These are phyloP conservation scores for Fusarium nematophilum DNA, from an alignment of 2,329 filamentous ascomycete genomes.

Conservation along the genomic window DNA sequence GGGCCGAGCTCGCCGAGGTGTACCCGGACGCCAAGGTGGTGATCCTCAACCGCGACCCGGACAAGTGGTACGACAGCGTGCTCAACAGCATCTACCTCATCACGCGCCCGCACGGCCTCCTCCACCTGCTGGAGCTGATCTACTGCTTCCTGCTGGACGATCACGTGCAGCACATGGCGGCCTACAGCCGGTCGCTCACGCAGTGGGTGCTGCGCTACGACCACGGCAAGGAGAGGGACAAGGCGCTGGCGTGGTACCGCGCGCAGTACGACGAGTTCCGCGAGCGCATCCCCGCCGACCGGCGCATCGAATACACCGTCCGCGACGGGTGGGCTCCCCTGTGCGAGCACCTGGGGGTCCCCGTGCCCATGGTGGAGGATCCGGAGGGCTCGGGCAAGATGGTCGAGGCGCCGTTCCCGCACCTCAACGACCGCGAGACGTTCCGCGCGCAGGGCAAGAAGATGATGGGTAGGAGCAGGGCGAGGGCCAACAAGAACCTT, in stretches of 20 bases:
- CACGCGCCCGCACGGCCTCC: constrained; percentile 32
- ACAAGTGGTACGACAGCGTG: constrained; percentile 48
- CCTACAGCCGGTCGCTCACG: constrained; percentile 45
- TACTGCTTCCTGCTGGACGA: constrained; percentile 47
- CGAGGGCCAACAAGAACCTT: constrained; percentile 43
- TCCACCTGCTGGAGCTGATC: constrained; percentile 42
- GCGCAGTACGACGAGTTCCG: constrained; percentile 52
- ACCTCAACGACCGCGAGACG: constrained; percentile 46
- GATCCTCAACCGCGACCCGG: constrained; percentile 54
- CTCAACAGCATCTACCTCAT: constrained; percentile 48
- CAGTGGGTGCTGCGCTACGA: constrained; percentile 44
- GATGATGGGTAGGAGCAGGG: constrained; percentile 19
- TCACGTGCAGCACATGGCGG: constrained; percentile 36
- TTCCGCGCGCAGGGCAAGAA: constrained; percentile 32
- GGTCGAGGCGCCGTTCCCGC: constrained; percentile 49
- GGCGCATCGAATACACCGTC: constrained; percentile 53
- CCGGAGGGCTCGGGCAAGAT: constrained; percentile 44
- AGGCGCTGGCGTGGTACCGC: constrained; percentile 53
- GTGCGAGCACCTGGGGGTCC: constrained; percentile 53
- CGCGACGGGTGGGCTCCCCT: constrained; percentile 56
- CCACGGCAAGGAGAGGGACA: constrained; percentile 49
- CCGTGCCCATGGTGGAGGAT: constrained; percentile 50
- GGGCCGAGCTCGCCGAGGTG: constrained; percentile 49
- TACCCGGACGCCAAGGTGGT: constrained; percentile 53
- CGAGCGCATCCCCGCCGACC: constrained; percentile 47